phyloP scores from a whole-genome alignment of 83 land plant genomes.

The Thuja plicata region DNA sequence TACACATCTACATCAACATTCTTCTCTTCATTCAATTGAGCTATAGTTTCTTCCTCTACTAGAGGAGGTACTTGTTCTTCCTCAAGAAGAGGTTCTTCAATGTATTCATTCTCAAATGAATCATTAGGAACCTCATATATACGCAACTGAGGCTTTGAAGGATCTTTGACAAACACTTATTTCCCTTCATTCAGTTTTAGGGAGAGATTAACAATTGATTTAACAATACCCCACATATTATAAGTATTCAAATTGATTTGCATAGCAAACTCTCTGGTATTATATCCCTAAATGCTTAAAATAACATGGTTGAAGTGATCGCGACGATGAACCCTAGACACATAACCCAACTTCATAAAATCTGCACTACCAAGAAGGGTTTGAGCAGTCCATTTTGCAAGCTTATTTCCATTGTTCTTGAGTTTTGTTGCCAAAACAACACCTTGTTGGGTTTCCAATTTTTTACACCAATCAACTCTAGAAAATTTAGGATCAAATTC shows the following conservation, averaged over 20 bases:
- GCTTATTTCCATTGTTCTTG: slow-evolving; percentile 93
- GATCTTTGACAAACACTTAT: slow-evolving; percentile 62
- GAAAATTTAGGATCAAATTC: too few species aligned
- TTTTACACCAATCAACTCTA: slow-evolving; percentile 98
- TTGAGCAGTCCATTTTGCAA: too few species aligned
- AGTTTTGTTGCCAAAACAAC: slow-evolving; percentile 93
- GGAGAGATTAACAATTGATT: too few species aligned
- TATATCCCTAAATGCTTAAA: too few species aligned
- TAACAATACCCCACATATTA: too few species aligned
- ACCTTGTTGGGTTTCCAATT: slow-evolving; percentile 91
- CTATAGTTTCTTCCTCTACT: slow-evolving; percentile 18
- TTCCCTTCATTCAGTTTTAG: too few species aligned
- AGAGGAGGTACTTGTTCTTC: slow-evolving; percentile 40
- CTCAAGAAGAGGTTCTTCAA: slow-evolving; percentile 42
- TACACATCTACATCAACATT: slow-evolving; percentile 12
- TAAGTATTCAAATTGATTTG: too few species aligned
- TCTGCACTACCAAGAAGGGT: too few species aligned
- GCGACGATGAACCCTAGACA: too few species aligned
- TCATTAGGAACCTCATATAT: slow-evolving; percentile 55
- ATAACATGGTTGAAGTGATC: too few species aligned
- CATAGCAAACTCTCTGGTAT: too few species aligned
- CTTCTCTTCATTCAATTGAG: slow-evolving; percentile 6
- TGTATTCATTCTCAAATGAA: slow-evolving; percentile 64
- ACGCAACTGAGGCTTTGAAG: slow-evolving; percentile 51
- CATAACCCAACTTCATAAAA: too few species aligned